Evolutionary conservation across 495 filamentous ascomycete genomes (phyloP), one percentile per base, ranked within the genome.

Genomic region (Hypoxylon intermedium): DNA sequence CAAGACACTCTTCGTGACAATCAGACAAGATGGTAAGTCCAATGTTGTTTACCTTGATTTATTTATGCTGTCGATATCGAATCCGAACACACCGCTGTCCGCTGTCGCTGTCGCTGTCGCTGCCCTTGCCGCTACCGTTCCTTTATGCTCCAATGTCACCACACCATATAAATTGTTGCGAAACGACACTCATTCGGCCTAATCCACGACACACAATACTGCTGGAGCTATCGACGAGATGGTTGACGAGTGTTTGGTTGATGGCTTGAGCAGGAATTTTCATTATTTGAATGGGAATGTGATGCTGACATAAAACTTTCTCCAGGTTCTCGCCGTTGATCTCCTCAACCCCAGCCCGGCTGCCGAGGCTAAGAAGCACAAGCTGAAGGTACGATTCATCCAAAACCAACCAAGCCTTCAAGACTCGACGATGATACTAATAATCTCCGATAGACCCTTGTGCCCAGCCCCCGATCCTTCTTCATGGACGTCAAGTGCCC

Each of bases 401-500:
- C 30, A 26, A 15, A 37, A 6, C 16, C 26, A 28, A 13, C 19
- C 9, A 0, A 21, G 20, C 41, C 0, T 40, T 46, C 4, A 37
- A 21, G 6, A 42, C 15, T 36, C 23, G 12, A 13, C n/a, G 13
- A 43, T 16, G 51, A 49, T 63, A 42, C 63, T 76, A 60, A 73
- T 58, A 6, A 20, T 24, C 36, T 53, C 9, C 36, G 55, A 40
- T 67, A 97, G 94, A 89, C 84, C 52, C 88, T 98, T 72, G 94
- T 98, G 72, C 94, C 94, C 69, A 87, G 86, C 56, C 94, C 94
- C 62, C 91, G 94, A 71, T 97, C 92, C 68, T 98, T 98, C 88
- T 98, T 98, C 87, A 98, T 98, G 94, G 94, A 98, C 72, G 94
- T 98, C 82, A 98, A 97, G 86, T 98, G 94, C 88, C 94, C 93